Base-by-base conservation (phyloP, 2,329 filamentous ascomycete genomes). In the Sordariomycetes sp. region DNA sequence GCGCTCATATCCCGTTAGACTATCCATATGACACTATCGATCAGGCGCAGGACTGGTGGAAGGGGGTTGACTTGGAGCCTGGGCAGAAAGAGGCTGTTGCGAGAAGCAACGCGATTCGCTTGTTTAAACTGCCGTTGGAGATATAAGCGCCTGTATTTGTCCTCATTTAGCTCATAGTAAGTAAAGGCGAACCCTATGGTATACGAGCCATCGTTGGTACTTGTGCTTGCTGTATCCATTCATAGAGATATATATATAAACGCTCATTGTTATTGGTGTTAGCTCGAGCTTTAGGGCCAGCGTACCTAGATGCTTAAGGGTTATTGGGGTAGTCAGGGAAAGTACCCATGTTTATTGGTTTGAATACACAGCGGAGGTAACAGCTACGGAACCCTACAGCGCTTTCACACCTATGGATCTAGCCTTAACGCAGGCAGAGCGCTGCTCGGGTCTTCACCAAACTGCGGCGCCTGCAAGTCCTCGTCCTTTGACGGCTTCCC, bases 381-480 rank as follows among this genome's bases (percentile, higher is more conserved):
- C 4, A 32, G 28, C 28, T 32, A 32, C 20, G 53, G n/a, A 32
- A 7, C 34, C 18, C 5, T n/a, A 24, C 20, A 8, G n/a, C n/a
- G n/a, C n/a, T n/a, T 7, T 43, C 5, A 6, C 20, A 2, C 7
- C 32, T 55, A 55, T 14, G 24, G 34, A 6, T 65, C 66, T 58
- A 79, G 61, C 46, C 71, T 73, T 62, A 80, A 64, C 12, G 75
- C 67, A 54, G 72, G 73, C 32, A 73, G 69, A 32, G 72, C 71
- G 1, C 69, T 72, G 32, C 65, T 68, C 2, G 71, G 67, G 56
- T 32, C 28, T 8, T 32, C 28, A 4, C 28, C 28, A 32, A 32
- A 79, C 55, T 67, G 64, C 4, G 77, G 78, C 25, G 78, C 77
- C 60, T 75, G 72, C 64, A 79, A 65, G 62, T 79, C 77, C 54